Base-by-base conservation (phyloP, 495 filamentous ascomycete species). In the Neurospora sp. region DNA sequence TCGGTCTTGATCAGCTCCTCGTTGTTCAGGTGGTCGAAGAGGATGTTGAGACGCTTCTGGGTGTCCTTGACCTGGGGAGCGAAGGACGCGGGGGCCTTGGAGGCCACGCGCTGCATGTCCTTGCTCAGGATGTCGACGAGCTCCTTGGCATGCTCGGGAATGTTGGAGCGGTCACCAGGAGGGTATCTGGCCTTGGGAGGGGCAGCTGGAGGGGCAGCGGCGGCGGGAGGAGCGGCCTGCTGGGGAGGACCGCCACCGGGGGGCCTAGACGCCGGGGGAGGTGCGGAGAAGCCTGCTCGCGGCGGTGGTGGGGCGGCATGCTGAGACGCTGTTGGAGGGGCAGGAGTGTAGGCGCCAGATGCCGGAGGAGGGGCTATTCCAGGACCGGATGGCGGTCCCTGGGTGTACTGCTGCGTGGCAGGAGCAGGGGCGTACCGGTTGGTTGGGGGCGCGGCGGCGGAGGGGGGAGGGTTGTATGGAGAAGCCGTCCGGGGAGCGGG, bases 11-110 rank as follows among this genome's bases (percentile, higher is more conserved):
- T 85, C 35, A 99, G 84, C 73, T 97, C 93, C 78, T 93, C 92
- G 78, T 98, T 98, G 85, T 98, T 98, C 70, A 99, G 85, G 81
- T 97, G 94, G 78, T 98, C 94, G 82, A 97, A 99, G 11, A 99
- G 87, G 71, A 97, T 91, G 75, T 91, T 92, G 72, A 99, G 86
- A 59, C 95, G 88, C 82, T 96, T 96, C 79, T 97, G 93, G 5
- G 94, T 96, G 79, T 99, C 95, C 70, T 92, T 91, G 46, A 98
- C 93, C 79, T 97, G 93, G 31, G 88, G 85, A 77, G 92, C 90
- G 85, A 94, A 98, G 5, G 90, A 86, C 18, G 90, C 82, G 4
- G 96, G 96, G 0, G 96, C 96, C 71, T 91, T 89, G 69, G 88
- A 79, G 73, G 95, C 94, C 72, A 99, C 92, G 38, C 93, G 90